Evolutionary conservation across 371 early-diverging fungal genomes (phyloP), one percentile per base, ranked within the genome.

Genomic region (Sporodiniella umbellata): DNA sequence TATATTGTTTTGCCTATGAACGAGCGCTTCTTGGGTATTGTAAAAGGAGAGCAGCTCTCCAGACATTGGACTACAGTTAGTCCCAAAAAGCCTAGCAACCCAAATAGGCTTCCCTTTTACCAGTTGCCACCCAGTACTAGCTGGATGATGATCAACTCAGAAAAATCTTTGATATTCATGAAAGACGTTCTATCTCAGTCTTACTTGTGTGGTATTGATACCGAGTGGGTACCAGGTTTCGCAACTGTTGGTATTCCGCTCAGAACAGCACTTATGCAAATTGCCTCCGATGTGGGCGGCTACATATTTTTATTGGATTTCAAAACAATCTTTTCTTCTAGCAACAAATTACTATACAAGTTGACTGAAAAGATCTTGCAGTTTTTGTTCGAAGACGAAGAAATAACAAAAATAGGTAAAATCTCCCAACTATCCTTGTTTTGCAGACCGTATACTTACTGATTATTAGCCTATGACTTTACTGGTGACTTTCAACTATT

Each of bases 391-490:
- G 62, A 57, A 44, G 45, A 60, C 14, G 42, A 44, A 8, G 19
- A 52, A 0, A 68, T 62, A 17, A 25, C 61, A 18, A 75, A 75
- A 44, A 43, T 70, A 38, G 73, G 69, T 62, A 62, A 57, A 8
- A 26, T n/a, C n/a, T n/a, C n/a, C n/a, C n/a, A n/a, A n/a, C n/a
- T n/a, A n/a, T n/a, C n/a, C n/a, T n/a, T n/a, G n/a, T n/a, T n/a
- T n/a, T n/a, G n/a, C n/a, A n/a, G n/a, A n/a, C n/a, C n/a, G n/a
- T n/a, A n/a, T n/a, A n/a, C n/a, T n/a, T n/a, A n/a, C n/a, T n/a
- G n/a, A n/a, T n/a, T n/a, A n/a, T n/a, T 48, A 69, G 73, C 70
- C 0, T 76, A 63, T 33, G 77, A 76, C 30, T 76, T 76, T 51
- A 31, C 40, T 18, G 77, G 77, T 26, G 77, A 76, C 49, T 55